phyloP scores from a whole-genome alignment of 1,139 yeast genomes.

The Hyphopichia fennica region DNA sequence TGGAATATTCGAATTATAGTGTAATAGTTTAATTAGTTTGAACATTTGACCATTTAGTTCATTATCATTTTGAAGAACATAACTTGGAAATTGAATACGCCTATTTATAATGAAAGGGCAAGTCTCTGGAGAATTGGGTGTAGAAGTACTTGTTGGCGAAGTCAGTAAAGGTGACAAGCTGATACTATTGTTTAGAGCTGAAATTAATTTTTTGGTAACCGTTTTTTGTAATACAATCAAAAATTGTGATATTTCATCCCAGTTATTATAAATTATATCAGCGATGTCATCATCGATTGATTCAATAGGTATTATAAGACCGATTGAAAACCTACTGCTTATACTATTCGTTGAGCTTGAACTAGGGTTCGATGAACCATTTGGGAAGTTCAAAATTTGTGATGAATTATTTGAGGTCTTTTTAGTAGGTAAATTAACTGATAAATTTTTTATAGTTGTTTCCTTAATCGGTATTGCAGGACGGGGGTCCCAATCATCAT shows the following conservation, averaged over 20 bases:
- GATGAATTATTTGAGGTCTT: neutral
- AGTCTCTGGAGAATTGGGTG: neutral
- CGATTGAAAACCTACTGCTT: slow-evolving; percentile 47
- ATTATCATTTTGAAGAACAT: slow-evolving; percentile 40
- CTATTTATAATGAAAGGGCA: slow-evolving; percentile 33
- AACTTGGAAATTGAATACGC: slow-evolving; percentile 39
- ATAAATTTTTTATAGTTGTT: slow-evolving; percentile 11
- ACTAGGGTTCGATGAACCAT: neutral
- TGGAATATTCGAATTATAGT: slow-evolving; percentile 46
- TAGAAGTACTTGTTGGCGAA: slow-evolving; percentile 2
- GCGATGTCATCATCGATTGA: slow-evolving; percentile 26
- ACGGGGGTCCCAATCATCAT: slow-evolving; percentile 30
- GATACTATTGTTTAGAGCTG: slow-evolving; percentile 14
- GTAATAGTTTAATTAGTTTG: slow-evolving; percentile 37
- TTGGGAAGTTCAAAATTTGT: neutral
- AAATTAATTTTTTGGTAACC: slow-evolving; percentile 36
- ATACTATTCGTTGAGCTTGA: slow-evolving; percentile 21
- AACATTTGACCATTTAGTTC: slow-evolving; percentile 39
- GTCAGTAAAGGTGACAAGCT: neutral
- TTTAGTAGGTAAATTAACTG: neutral
- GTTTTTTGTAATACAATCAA: slow-evolving; percentile 39
- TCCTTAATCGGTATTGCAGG: slow-evolving; percentile 32
- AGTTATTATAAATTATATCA: slow-evolving; percentile 47
- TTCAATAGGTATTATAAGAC: slow-evolving; percentile 48
- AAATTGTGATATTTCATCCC: slow-evolving; percentile 49